These are phyloP conservation scores for Gossypium raimondii DNA, from an alignment of 345 rosid genomes.

Conservation along the genomic window DNA sequence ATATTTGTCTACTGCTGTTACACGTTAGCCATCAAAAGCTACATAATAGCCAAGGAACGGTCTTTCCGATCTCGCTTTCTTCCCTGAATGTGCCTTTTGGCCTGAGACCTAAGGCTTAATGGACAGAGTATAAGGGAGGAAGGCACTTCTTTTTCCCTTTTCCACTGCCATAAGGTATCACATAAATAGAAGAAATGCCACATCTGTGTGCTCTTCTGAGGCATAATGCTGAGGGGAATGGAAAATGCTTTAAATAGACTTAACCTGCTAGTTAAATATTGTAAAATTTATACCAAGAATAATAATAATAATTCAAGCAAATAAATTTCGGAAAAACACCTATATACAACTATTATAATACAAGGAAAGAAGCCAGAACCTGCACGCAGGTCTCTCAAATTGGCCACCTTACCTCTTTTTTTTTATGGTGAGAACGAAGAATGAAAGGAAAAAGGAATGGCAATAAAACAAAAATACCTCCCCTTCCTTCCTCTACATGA, in stretches of 20 bases:
- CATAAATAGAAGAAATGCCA: not conserved
- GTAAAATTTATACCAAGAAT: constrained; percentile 12
- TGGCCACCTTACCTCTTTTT: constrained; percentile 8
- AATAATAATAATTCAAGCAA: not conserved
- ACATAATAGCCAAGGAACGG: not conserved
- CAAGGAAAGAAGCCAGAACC: constrained; percentile 28
- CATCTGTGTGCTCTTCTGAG: not conserved
- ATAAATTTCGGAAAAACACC: constrained; percentile 11
- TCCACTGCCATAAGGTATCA: not conserved
- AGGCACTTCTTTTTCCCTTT: not conserved
- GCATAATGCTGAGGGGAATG: not conserved
- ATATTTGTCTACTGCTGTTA: not conserved
- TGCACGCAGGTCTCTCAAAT: constrained; percentile 16
- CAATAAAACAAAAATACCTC: constrained; percentile 26
- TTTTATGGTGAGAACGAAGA: constrained; percentile 10
- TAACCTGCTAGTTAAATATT: constrained; percentile 12
- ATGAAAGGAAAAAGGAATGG: constrained; percentile 25
- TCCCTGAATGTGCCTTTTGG: not conserved
- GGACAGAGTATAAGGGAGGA: not conserved
- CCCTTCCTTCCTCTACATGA: constrained; percentile 57
- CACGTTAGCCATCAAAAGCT: not conserved
- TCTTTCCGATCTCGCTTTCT: not conserved
- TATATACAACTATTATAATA: constrained; percentile 27
- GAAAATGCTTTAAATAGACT: not conserved
- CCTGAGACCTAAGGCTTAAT: not conserved